Conservation (phyloP, 495 filamentous ascomycete species). For the Cudoniella acicularis region DNA sequence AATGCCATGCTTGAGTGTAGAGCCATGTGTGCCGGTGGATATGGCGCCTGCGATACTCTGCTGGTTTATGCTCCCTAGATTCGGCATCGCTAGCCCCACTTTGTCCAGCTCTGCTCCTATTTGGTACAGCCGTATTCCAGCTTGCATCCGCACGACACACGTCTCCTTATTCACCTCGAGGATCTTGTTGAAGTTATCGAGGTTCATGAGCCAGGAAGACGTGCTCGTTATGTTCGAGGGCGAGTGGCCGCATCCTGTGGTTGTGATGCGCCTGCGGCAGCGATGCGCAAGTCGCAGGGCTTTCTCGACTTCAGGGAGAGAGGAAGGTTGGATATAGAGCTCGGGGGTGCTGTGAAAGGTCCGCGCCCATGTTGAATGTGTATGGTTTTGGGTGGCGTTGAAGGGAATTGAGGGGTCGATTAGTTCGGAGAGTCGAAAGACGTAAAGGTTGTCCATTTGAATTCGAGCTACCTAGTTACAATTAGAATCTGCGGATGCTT, state of each 20-base stretch:
- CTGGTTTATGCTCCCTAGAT: slow-evolving; percentile 89
- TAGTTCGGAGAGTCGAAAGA: slow-evolving; percentile 27
- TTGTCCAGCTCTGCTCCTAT: slow-evolving; percentile 66
- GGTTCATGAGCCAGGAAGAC: slow-evolving; percentile 89
- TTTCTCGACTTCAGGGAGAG: slow-evolving; percentile 76
- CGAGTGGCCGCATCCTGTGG: slow-evolving; percentile 84
- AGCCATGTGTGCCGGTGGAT: slow-evolving; percentile 89
- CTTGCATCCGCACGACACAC: slow-evolving; percentile 69
- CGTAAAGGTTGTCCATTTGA: slow-evolving; percentile 31
- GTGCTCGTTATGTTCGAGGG: slow-evolving; percentile 92
- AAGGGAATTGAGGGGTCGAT: slow-evolving; percentile 58
- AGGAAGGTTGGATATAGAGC: slow-evolving; percentile 80
- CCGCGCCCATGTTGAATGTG: slow-evolving; percentile 94
- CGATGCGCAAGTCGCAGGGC: slow-evolving; percentile 74
- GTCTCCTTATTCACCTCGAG: slow-evolving; percentile 61
- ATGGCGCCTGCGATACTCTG: slow-evolving; percentile 94
- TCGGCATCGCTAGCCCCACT: slow-evolving; percentile 75
- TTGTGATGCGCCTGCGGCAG: slow-evolving; percentile 74
- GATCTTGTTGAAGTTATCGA: slow-evolving; percentile 76
- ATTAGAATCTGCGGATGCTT: not conserved
- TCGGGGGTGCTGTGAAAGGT: slow-evolving; percentile 86
- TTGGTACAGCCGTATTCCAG: slow-evolving; percentile 74
- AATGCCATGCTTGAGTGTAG: slow-evolving; percentile 76
- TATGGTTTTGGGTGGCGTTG: slow-evolving; percentile 63
- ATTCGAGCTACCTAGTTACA: not conserved